Conservation (phyloP, 2,329 filamentous ascomycete species). For the Claviceps spartinae region DNA sequence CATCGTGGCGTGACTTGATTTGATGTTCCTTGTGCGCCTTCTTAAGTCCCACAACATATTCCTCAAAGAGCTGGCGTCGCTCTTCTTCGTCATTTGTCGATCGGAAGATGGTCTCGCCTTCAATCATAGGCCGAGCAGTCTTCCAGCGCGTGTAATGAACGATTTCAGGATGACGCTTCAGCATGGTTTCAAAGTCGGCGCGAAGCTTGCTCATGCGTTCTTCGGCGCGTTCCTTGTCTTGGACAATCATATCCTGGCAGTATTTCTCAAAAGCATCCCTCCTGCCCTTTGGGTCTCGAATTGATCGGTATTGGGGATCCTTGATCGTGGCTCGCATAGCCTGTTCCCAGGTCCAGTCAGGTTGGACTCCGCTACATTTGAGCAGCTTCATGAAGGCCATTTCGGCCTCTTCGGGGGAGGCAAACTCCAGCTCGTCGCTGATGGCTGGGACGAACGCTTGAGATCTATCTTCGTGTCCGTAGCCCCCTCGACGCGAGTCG, state of each 20-base stretch:
- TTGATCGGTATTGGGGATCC: constrained; percentile 82
- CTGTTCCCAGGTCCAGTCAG: constrained; percentile 89
- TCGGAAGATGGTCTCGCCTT: constrained; percentile 89
- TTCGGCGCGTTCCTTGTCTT: constrained; percentile 90
- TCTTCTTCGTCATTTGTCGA: constrained; percentile 80
- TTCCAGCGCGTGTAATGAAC: constrained; percentile 96
- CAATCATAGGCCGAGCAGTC: constrained; percentile 84
- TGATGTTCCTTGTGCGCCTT: constrained; percentile 69
- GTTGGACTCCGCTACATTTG: constrained; percentile 69
- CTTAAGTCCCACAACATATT: constrained; percentile 78
- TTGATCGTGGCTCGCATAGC: constrained; percentile 74
- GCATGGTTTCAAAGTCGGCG: constrained; percentile 89
- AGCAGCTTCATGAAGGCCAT: constrained; percentile 86
- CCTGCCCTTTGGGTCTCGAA: constrained; percentile 84
- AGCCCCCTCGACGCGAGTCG: constrained; percentile 45
- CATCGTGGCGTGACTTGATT: constrained; percentile 56
- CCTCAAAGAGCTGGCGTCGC: constrained; percentile 79
- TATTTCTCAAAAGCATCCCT: constrained; percentile 92
- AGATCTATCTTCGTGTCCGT: constrained; percentile 40
- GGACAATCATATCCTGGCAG: constrained; percentile 72
- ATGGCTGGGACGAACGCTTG: constrained; percentile 48
- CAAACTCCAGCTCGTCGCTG: constrained; percentile 65
- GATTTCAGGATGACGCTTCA: constrained; percentile 92
- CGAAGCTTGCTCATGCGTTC: constrained; percentile 85
- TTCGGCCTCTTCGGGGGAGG: constrained; percentile 75